phyloP scores from a whole-genome alignment of 2,329 filamentous ascomycete genomes.

The Aspergillus neotritici region DNA sequence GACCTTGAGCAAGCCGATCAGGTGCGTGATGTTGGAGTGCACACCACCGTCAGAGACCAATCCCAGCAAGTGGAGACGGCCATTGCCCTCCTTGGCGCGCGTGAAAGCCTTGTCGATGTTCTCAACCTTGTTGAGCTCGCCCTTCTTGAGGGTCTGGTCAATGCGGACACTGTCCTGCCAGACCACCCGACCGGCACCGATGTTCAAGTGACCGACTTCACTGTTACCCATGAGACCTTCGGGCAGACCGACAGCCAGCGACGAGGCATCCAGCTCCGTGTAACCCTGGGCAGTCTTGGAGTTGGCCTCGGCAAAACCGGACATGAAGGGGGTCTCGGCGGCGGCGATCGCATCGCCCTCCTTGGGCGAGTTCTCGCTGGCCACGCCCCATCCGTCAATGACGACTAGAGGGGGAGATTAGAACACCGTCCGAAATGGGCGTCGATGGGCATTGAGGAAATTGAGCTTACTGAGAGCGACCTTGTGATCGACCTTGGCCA shows the following conservation, averaged over 20 bases:
- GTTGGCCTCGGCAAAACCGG: slow-evolving; percentile 62
- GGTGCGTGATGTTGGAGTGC: slow-evolving; percentile 90
- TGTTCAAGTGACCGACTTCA: slow-evolving; percentile 97
- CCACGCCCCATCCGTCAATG: slow-evolving; percentile 97
- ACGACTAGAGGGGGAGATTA: slow-evolving; percentile 61
- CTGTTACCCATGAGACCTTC: slow-evolving; percentile 99
- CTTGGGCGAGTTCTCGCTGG: slow-evolving; percentile 71
- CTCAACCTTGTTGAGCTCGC: slow-evolving; percentile 67
- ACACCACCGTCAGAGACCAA: slow-evolving; percentile 94
- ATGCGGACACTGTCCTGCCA: slow-evolving; percentile 99
- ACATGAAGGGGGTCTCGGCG: slow-evolving; percentile 91
- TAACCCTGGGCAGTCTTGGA: slow-evolving; percentile 76
- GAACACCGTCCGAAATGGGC: background rate
- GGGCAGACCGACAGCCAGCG: slow-evolving; percentile 87
- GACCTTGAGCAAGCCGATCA: slow-evolving; percentile 79
- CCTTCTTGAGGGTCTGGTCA: slow-evolving; percentile 84
- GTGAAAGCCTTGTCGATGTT: slow-evolving; percentile 74
- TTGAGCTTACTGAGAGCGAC: slow-evolving; percentile 57
- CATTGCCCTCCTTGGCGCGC: slow-evolving; percentile 78
- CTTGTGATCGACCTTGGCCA: slow-evolving; percentile 65
- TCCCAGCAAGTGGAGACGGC: slow-evolving; percentile 84
- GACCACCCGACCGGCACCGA: slow-evolving; percentile 92
- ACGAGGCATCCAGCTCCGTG: slow-evolving; percentile 91
- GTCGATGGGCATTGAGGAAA: slow-evolving; percentile 18
- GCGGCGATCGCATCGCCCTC: slow-evolving; percentile 93